Percentiles rank a stretch among this genome's conserved stretches.
Conservation (phyloP, 1,284 basidiomycete species). For the Erythrobasidium hasegawianum region DNA sequence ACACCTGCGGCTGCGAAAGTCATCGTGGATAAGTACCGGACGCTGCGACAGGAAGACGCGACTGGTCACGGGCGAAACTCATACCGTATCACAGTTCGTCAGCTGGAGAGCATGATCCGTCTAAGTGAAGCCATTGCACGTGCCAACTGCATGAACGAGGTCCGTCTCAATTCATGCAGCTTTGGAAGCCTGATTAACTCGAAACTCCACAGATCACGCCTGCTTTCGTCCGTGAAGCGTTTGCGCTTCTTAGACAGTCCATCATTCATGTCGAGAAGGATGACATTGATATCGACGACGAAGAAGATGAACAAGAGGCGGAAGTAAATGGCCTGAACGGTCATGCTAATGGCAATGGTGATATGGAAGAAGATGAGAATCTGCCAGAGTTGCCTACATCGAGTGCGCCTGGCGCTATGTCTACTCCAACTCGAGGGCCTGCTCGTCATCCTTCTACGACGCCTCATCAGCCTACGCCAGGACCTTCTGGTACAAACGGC, state of each 20-base stretch:
- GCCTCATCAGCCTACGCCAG: conserved; percentile 41
- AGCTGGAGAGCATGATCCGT: conserved; percentile 95
- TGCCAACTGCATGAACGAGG: conserved; percentile 88
- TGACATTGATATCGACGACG: conserved; percentile 95
- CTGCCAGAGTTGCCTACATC: conserved; percentile 44
- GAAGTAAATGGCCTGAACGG: conserved; percentile 39
- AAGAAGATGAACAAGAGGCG: conserved; percentile 60
- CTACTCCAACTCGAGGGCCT: conserved; percentile 44
- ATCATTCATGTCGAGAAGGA: conserved; percentile 99
- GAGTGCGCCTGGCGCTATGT: conserved; percentile 46
- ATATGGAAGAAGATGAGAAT: conserved; percentile 53
- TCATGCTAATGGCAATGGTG: conserved; percentile 57
- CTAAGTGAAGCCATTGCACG: conserved; percentile 94
- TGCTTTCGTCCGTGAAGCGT: conserved; percentile 91
- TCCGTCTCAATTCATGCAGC: conserved; percentile 46
- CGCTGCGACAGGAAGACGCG: conserved; percentile 86
- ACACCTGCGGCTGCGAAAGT: conserved; percentile 88
- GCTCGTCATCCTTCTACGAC: conserved; percentile 22
- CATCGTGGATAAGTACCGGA: conserved; percentile 92
- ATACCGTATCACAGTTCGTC: conserved; percentile 92
- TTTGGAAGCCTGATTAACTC: conserved; percentile 8
- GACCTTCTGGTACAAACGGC: conserved; percentile 44
- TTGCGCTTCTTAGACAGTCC: conserved; percentile 85
- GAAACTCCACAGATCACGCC: conserved; percentile 73
- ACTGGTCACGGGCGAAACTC: conserved; percentile 82